phyloP scores from a whole-genome alignment of 345 rosid species.

The Hypericum perforatum region DNA sequence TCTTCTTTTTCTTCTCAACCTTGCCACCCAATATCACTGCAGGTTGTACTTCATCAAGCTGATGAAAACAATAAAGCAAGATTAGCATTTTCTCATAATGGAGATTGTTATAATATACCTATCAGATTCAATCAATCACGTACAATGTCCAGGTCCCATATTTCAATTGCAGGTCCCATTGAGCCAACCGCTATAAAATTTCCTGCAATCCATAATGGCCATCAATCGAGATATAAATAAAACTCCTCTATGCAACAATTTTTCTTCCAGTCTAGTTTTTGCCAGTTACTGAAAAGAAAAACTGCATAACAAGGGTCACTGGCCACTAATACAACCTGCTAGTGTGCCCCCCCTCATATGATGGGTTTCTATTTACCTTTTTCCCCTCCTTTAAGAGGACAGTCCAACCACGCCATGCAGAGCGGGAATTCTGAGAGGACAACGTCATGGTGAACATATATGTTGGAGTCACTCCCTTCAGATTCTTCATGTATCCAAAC shows the following conservation, averaged over 20 bases:
- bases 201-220: constrained; percentile 37
- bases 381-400: constrained; percentile 79
- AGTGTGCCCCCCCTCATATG: too few species aligned
- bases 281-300: too few species aligned
- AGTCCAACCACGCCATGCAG: constrained; percentile 85
- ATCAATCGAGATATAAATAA: not conserved
- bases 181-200: constrained; percentile 90
- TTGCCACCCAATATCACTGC: constrained; percentile 59
- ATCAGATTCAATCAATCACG: constrained; percentile 17
- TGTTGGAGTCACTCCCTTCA: constrained; percentile 41
- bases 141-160: constrained; percentile 96
- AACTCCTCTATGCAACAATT: too few species aligned
- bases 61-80: constrained; percentile 18
- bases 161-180: constrained; percentile 78
- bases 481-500: constrained; percentile 66
- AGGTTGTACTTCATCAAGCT: constrained; percentile 87
- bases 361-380: constrained; percentile 30
- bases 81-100: not conserved
- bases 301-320: too few species aligned
- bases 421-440: constrained; percentile 71
- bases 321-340: too few species aligned
- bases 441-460: constrained; percentile 80
- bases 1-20: constrained; percentile 29
- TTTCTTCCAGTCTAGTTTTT: too few species aligned
- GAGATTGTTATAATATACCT: constrained; percentile 3